Percentiles rank a stretch among this genome's conserved stretches.
These are phyloP conservation scores for Suillus variegatus DNA, from an alignment of 768 basidiomycete genomes.

Conservation along the genomic window DNA sequence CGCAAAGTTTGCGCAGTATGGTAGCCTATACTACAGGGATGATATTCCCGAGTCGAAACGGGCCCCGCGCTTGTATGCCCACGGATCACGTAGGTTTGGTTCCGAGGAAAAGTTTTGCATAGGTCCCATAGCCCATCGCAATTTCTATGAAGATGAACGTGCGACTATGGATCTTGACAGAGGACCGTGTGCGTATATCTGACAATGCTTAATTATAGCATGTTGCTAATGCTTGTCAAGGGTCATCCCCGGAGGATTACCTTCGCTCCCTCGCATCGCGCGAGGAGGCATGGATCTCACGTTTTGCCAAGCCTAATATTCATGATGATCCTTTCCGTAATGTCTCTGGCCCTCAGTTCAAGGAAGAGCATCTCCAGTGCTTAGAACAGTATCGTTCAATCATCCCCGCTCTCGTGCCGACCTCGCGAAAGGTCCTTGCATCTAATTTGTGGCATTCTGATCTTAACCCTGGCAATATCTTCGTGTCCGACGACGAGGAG, in stretches of 20 bases:
- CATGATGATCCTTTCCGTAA: conserved; percentile 20
- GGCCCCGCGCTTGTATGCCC: conserved; percentile 11
- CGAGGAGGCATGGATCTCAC: conserved; percentile 21
- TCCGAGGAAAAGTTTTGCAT: conserved; percentile 29
- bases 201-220: background rate
- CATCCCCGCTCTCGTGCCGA: conserved; percentile 28
- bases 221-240: conserved; percentile 13
- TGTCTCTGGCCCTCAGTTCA: conserved; percentile 16
- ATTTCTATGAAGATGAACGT: conserved; percentile 31
- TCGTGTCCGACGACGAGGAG: conserved; percentile 20
- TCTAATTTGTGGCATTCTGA: conserved; percentile 34
- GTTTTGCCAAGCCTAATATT: conserved; percentile 14
- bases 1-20: conserved; percentile 28
- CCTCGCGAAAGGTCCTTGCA: conserved; percentile 15
- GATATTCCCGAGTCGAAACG: conserved; percentile 18
- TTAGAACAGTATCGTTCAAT: conserved; percentile 22
- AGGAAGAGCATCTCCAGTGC: conserved; percentile 22
- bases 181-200: conserved; percentile 34
- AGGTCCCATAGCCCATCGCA: conserved; percentile 30
- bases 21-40: conserved; percentile 35
- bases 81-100: conserved; percentile 15
- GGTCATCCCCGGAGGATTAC: conserved; percentile 20
- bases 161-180: conserved; percentile 26
- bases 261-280: conserved; percentile 22
- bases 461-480: conserved; percentile 27